Percentiles rank a stretch among this genome's conserved stretches.
These are phyloP conservation scores for Sicyos baderoa DNA, from an alignment of 306 rosid genomes.

Conservation along the genomic window DNA sequence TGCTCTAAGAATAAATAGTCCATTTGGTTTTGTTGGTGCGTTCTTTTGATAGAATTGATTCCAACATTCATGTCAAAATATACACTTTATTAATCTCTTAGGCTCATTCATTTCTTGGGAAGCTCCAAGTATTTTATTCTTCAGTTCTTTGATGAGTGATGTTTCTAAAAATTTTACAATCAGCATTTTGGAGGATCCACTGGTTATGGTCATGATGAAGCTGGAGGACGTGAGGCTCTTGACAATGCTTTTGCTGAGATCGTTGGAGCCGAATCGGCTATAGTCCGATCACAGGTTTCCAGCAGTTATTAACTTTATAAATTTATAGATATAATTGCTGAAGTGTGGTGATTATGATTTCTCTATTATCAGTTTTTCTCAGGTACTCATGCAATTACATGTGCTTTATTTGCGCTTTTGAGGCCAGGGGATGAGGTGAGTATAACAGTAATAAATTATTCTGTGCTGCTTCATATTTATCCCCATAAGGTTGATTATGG, in stretches of 20 bases:
- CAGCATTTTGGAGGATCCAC: slow-evolving; percentile 91
- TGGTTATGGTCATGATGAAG: slow-evolving; percentile 97
- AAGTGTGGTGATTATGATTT: not conserved
- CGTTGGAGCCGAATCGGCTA: slow-evolving; percentile 82
- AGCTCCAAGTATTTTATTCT: too few species aligned
- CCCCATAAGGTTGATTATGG: slow-evolving; percentile 16
- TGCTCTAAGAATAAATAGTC: not conserved
- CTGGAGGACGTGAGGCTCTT: slow-evolving; percentile 93
- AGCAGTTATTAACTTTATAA: not conserved
- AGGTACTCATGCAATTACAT: slow-evolving; percentile 93
- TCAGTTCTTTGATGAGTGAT: not conserved
- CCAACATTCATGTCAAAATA: not conserved
- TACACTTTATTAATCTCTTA: not conserved
- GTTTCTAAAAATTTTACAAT: slow-evolving; percentile 13
- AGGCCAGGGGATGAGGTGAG: slow-evolving; percentile 96
- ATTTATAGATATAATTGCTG: not conserved
- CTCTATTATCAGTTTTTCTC: slow-evolving; percentile 67
- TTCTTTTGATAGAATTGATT: not conserved
- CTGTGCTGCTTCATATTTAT: not conserved
- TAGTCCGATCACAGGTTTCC: slow-evolving; percentile 85
- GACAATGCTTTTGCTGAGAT: slow-evolving; percentile 89
- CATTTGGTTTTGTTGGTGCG: not conserved
- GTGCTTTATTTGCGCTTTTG: slow-evolving; percentile 72
- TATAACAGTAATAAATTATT: slow-evolving; percentile 14
- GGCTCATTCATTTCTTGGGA: not conserved